Base-by-base conservation (phyloP, 2,329 filamentous ascomycete species). In the Aureobasidium lini region DNA sequence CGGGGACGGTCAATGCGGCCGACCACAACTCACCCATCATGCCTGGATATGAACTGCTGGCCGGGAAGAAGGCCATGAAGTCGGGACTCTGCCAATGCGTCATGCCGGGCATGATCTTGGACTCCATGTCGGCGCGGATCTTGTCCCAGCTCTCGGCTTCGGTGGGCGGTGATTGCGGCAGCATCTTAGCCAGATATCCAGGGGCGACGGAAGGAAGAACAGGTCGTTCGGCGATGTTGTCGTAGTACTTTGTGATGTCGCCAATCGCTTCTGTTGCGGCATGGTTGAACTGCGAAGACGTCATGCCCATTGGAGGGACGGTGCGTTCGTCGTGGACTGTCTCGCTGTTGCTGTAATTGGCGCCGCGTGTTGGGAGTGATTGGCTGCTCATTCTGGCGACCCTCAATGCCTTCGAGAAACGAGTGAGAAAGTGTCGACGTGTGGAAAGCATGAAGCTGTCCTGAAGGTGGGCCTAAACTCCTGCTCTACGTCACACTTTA, bases 31-130 rank as follows among this genome's bases (percentile, higher is more conserved):
- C 93, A 18, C 90, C 93, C 10, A 97, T 81, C 72, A 96, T 93
- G 31, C 86, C 84, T 0, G 93, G 91, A 70, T 87, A 96, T 37
- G 87, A 89, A 57, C 86, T 85, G 28, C 84, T 85, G 52, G 90
- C 90, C 1, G 93, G 89, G 75, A 94, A 97, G 79, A 95, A 97
- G 46, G 93, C 93, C 84, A 96, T 90, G 80, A 96, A 97, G 70
- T 93, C 91, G 15, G 90, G 93, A 2, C 86, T 90, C 71, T 95
- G 87, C 91, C 93, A 97, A 75, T 96, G 93, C 0, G 93, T 96
- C 58, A 97, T 79, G 6, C 93, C 93, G 0, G 93, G 93, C 70
- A 96, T 84, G 69, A 97, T 96, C 71, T 94, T 89, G 46, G 81
- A 76, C 66, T 92, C 87, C 54, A 97, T 85, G 70, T 97, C 93